Evolutionary conservation across 164 flowering plant species (phyloP).

Genomic region (Saururus chinensis): DNA sequence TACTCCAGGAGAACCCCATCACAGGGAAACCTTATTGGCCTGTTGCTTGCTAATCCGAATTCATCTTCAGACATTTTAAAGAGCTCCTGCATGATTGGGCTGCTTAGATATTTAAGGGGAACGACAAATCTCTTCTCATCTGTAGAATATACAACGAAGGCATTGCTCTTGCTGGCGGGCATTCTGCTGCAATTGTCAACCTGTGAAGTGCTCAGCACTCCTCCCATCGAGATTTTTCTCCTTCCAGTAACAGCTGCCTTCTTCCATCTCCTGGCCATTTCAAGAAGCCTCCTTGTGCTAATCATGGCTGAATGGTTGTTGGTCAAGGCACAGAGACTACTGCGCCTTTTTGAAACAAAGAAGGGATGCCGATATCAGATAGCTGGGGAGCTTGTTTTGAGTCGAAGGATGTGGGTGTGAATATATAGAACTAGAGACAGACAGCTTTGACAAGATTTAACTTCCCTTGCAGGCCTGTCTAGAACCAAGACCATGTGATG

Average conservation of each 20-base stretch:
- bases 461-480: too few species aligned
- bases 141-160: constrained; percentile 16
- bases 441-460: too few species aligned
- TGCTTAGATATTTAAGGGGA: constrained; percentile 12
- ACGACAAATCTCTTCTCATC: constrained; percentile 16
- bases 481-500: too few species aligned
- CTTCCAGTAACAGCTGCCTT: neutral
- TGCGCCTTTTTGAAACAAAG: too few species aligned
- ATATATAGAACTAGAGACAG: too few species aligned
- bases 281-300: too few species aligned
- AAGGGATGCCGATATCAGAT: too few species aligned
- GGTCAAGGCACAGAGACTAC: neutral
- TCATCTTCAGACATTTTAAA: constrained; percentile 15
- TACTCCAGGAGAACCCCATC: constrained; percentile 11
- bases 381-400: too few species aligned
- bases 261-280: constrained; percentile 16
- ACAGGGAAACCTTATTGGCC: constrained; percentile 17
- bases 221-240: constrained; percentile 7
- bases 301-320: neutral
- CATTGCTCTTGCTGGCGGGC: constrained; percentile 1
- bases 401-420: too few species aligned
- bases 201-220: too few species aligned
- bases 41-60: constrained; percentile 12
- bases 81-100: constrained; percentile 10
- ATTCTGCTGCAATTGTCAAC: neutral